Evolutionary conservation across 2,329 filamentous ascomycete genomes (phyloP).

Genomic region (Colletotrichum sp.): DNA sequence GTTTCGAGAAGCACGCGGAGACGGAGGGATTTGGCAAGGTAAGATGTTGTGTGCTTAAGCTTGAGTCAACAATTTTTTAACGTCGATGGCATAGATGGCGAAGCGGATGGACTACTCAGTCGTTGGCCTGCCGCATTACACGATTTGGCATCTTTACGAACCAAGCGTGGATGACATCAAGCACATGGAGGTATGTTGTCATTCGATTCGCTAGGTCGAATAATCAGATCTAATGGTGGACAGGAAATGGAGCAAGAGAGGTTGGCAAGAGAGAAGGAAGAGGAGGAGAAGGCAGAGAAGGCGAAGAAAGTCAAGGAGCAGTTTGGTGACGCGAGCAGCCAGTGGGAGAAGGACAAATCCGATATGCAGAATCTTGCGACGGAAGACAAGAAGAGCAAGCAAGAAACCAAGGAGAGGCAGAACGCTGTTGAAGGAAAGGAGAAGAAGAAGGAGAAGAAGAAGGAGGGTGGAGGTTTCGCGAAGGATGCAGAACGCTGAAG

Average conservation of each 20-base stretch:
- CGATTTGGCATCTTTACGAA: conserved; percentile 99
- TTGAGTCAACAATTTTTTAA: conserved; percentile 13
- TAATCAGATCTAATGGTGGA: conserved; percentile 18
- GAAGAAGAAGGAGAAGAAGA: not conserved
- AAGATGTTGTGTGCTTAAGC: conserved; percentile 28
- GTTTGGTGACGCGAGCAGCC: conserved; percentile 76
- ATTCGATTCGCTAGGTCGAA: not conserved
- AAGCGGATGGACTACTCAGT: conserved; percentile 96
- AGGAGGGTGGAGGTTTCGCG: not conserved
- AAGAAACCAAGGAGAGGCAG: not conserved
- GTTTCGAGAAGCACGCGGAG: conserved; percentile 97
- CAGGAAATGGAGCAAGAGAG: conserved; percentile 94
- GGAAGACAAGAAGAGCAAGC: conserved; percentile 50
- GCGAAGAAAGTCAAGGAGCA: conserved; percentile 80
- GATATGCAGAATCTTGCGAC: conserved; percentile 73
- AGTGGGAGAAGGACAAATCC: conserved; percentile 92
- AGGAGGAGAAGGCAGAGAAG: conserved; percentile 74
- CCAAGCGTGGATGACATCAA: conserved; percentile 97
- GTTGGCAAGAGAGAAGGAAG: conserved; percentile 79
- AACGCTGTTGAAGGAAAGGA: not conserved
- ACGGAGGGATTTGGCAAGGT: conserved; percentile 99
- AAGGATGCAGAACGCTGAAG: conserved; percentile 4
- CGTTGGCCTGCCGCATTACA: conserved; percentile 94
- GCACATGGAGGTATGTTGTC: conserved; percentile 80
- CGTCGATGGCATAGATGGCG: conserved; percentile 73